These are phyloP conservation scores for Euphorbia celastroides DNA, from an alignment of 441 rosid species.

Conservation along the genomic window DNA sequence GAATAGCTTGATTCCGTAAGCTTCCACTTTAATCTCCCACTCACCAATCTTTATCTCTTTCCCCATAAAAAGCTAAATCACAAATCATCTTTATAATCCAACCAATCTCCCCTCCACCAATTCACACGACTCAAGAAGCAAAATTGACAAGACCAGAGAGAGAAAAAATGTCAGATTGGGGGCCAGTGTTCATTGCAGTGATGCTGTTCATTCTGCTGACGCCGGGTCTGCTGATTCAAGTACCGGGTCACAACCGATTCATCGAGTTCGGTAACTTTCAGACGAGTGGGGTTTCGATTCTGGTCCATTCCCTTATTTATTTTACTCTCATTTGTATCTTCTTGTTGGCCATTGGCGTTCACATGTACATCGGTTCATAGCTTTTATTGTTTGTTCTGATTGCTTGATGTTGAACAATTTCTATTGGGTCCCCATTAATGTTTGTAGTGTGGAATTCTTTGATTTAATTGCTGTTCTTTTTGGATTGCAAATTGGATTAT, in stretches of 20 bases:
- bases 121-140: neutral
- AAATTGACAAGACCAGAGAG: neutral
- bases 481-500: neutral
- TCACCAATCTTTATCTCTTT: constrained; percentile 31
- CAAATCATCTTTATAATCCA: constrained; percentile 6
- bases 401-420: neutral
- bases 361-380: constrained; percentile 52
- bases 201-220: constrained; percentile 62
- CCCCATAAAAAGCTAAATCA: constrained; percentile 20
- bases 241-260: constrained; percentile 51
- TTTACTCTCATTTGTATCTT: constrained; percentile 72
- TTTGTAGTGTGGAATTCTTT: neutral
- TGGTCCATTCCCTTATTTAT: constrained; percentile 72
- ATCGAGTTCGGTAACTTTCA: constrained; percentile 87
- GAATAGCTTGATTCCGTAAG: constrained; percentile 32
- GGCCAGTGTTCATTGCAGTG: constrained; percentile 67
- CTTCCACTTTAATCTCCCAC: constrained; percentile 28
- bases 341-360: constrained; percentile 70
- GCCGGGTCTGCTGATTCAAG: constrained; percentile 78
- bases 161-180: constrained; percentile 59
- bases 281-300: constrained; percentile 76
- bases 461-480: neutral
- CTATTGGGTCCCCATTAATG: neutral
- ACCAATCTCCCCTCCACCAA: neutral
- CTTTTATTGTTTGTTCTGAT: neutral